phyloP scores from a whole-genome alignment of 495 filamentous ascomycete species.

The Trichocladium uniseriatum region DNA sequence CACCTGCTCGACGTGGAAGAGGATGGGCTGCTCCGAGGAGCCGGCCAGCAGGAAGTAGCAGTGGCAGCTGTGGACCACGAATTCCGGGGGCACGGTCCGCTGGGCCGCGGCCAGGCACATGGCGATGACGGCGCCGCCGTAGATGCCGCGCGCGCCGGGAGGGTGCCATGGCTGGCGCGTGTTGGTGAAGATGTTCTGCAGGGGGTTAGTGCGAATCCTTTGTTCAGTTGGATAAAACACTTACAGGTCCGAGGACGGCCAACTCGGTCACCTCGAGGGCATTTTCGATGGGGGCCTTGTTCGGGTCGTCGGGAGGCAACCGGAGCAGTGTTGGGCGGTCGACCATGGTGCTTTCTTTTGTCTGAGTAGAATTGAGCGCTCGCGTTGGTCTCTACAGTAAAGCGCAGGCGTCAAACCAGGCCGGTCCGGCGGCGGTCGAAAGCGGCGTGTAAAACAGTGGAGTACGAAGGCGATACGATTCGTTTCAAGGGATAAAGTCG shows the following conservation, averaged over 20 bases:
- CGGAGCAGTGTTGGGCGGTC: slow-evolving; percentile 58
- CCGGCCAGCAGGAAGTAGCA: slow-evolving; percentile 97
- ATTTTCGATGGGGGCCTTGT: slow-evolving; percentile 79
- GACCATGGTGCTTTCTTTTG: slow-evolving; percentile 4
- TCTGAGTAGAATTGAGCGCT: neutral
- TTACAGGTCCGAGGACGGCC: slow-evolving; percentile 68
- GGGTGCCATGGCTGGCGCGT: slow-evolving; percentile 85
- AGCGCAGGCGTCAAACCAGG: too few relatives aligned
- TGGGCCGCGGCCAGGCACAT: slow-evolving; percentile 85
- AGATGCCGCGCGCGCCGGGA: slow-evolving; percentile 82
- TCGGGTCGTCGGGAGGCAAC: slow-evolving; percentile 59
- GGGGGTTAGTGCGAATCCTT: neutral
- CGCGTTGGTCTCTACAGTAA: neutral
- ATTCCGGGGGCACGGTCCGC: slow-evolving; percentile 68
- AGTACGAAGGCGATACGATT: neutral
- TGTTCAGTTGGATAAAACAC: slow-evolving; percentile 12
- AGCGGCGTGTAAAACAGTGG: neutral
- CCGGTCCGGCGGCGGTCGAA: neutral
- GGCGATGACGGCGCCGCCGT: slow-evolving; percentile 86
- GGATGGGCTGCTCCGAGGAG: slow-evolving; percentile 69
- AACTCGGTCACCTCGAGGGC: slow-evolving; percentile 75
- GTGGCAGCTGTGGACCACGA: slow-evolving; percentile 89
- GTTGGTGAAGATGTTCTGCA: slow-evolving; percentile 84
- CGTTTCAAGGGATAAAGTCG: neutral
- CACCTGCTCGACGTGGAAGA: slow-evolving; percentile 86